phyloP scores from a whole-genome alignment of 768 basidiomycete species.

The Trametes meyenii region DNA sequence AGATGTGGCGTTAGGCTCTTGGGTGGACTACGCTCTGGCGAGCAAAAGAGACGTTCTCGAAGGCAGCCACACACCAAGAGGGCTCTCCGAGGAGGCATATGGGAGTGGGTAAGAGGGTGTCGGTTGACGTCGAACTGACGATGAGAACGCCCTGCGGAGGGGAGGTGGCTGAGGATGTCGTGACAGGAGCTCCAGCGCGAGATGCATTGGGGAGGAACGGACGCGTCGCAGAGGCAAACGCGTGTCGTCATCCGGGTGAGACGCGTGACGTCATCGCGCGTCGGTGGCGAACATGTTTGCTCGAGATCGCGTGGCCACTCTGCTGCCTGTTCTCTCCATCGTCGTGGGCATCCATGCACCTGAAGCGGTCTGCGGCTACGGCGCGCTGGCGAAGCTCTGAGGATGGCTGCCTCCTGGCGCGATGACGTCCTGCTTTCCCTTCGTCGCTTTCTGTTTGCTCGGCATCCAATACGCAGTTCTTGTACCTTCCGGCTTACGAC shows the following conservation, averaged over 20 bases:
- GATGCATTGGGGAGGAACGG: background rate
- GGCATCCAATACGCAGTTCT: too few species aligned
- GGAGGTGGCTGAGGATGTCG: too few species aligned
- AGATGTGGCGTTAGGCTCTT: background rate
- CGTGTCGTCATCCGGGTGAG: conserved; percentile 17
- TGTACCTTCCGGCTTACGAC: too few species aligned
- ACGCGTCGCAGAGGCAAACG: conserved; percentile 19
- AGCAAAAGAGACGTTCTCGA: background rate
- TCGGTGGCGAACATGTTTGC: too few species aligned
- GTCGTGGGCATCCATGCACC: background rate
- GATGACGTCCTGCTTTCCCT: too few species aligned
- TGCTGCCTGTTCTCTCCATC: background rate
- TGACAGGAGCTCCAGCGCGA: conserved; percentile 1
- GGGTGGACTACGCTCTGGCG: background rate
- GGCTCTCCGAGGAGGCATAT: conserved; percentile 1
- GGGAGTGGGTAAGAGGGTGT: background rate
- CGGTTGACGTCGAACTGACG: conserved; percentile 2
- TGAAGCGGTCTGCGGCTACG: background rate
- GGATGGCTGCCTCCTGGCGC: too few species aligned
- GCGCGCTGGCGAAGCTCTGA: too few species aligned
- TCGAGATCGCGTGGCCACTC: background rate
- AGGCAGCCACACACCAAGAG: background rate
- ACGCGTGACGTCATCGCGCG: conserved; percentile 21
- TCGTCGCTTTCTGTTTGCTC: too few species aligned
- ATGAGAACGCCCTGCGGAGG: background rate